Evolutionary conservation across 805 yeast species (phyloP).

Genomic region (Deakozyma indianensis): DNA sequence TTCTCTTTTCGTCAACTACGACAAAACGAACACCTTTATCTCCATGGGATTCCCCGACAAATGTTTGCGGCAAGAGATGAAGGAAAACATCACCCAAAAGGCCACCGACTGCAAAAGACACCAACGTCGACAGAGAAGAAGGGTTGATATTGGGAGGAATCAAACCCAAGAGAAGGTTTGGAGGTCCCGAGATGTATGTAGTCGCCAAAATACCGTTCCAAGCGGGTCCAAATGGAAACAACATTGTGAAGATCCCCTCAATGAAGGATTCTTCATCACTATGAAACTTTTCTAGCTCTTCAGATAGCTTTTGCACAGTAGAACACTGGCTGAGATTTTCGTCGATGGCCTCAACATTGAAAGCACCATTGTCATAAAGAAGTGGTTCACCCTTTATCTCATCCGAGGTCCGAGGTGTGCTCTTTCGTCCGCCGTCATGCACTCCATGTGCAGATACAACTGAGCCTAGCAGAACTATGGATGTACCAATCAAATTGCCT

Average conservation of each 20-base stretch:
- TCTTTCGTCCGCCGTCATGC: not conserved
- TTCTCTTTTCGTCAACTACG: constrained; percentile 36
- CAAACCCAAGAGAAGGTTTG: constrained; percentile 39
- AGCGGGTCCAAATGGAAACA: constrained; percentile 33
- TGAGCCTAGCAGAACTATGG: not conserved
- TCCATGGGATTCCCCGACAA: constrained; percentile 35
- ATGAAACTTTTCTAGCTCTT: not conserved
- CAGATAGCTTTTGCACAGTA: not conserved
- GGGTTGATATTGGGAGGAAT: constrained; percentile 45
- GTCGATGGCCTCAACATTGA: constrained; percentile 26
- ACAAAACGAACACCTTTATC: constrained; percentile 27
- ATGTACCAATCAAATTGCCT: not conserved
- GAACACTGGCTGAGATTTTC: not conserved
- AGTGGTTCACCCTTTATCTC: constrained; percentile 9
- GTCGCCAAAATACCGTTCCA: constrained; percentile 53
- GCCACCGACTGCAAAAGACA: constrained; percentile 66
- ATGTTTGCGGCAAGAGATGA: constrained; percentile 58
- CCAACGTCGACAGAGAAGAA: constrained; percentile 35
- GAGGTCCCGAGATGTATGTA: constrained; percentile 48
- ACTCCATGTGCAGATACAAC: not conserved
- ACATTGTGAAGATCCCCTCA: constrained; percentile 26
- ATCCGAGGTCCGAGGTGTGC: no score
- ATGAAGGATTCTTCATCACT: constrained; percentile 16
- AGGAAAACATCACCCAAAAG: constrained; percentile 60
- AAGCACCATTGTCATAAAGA: constrained; percentile 28